Evolutionary conservation across 2,329 filamentous ascomycete genomes (phyloP).

Genomic region (Ilyonectria robusta): DNA sequence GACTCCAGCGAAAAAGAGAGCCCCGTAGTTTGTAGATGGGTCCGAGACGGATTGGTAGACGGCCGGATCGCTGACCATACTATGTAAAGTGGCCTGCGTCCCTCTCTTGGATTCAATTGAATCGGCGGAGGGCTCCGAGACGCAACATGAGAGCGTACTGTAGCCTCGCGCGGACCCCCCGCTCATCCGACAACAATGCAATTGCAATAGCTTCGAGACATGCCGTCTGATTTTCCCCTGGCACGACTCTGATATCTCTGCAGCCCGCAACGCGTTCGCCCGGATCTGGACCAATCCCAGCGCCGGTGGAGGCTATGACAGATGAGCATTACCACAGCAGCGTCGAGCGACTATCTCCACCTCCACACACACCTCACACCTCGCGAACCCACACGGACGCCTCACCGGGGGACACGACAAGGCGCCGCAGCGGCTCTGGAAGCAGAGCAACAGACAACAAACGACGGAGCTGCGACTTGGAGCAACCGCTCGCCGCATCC

Average conservation of each 20-base stretch:
- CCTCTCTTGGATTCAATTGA: not conserved
- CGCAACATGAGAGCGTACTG: constrained; percentile 3
- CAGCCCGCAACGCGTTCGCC: constrained; percentile 21
- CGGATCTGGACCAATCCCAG: constrained; percentile 37
- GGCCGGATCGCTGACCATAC: not conserved
- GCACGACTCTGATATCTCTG: constrained; percentile 41
- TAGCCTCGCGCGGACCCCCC: not conserved
- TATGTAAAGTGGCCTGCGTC: not conserved
- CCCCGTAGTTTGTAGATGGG: not conserved
- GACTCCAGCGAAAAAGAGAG: not conserved
- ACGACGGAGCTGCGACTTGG: not conserved
- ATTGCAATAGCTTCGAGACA: constrained; percentile 19
- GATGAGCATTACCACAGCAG: constrained; percentile 42
- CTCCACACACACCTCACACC: constrained; percentile 23
- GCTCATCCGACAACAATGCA: constrained; percentile 21
- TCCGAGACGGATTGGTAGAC: not conserved
- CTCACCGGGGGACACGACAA: constrained; percentile 1
- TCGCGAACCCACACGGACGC: constrained; percentile 11
- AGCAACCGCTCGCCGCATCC: not conserved
- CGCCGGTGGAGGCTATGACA: constrained; percentile 39
- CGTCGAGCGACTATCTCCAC: constrained; percentile 33
- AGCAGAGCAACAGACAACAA: not conserved
- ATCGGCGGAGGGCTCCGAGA: constrained; percentile 13
- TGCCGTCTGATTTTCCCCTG: constrained; percentile 14
- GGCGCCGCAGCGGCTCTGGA: constrained; percentile 1